Conservation (phyloP, 305 asterid genomes). For the Fraxinus angustifolia region DNA sequence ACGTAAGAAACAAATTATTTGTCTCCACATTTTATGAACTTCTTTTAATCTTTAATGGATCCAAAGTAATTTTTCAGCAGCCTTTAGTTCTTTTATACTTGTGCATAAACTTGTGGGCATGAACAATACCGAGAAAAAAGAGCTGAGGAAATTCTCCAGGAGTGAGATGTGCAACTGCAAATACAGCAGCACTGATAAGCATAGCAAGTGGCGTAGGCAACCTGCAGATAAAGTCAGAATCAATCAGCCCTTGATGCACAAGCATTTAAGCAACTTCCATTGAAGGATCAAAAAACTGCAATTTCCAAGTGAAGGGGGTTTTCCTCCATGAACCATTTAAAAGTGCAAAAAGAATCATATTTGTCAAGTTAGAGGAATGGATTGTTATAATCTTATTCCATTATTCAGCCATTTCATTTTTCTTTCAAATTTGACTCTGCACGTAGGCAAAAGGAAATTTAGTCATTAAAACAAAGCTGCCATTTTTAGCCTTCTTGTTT, state of each 20-base stretch:
- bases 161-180: constrained; percentile 85
- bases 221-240: constrained; percentile 45
- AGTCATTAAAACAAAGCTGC: neutral
- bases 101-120: constrained; percentile 4
- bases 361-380: neutral
- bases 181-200: constrained; percentile 72
- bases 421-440: constrained; percentile 2
- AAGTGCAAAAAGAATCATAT: neutral
- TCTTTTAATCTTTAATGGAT: neutral
- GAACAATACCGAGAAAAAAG: constrained; percentile 73
- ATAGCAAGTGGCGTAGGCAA: constrained; percentile 82
- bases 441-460: neutral
- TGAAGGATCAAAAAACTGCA: neutral
- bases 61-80: neutral
- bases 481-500: neutral
- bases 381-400: neutral
- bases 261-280: neutral
- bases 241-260: constrained; percentile 6
- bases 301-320: neutral
- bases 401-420: neutral
- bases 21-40: neutral
- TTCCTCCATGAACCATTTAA: neutral
- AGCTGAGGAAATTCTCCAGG: constrained; percentile 92
- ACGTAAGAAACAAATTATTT: neutral
- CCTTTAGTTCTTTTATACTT: neutral